Percentiles rank a stretch among this genome's conserved stretches.
Evolutionary conservation across 345 rosid species (phyloP).

Genomic region (Populus simonii): DNA sequence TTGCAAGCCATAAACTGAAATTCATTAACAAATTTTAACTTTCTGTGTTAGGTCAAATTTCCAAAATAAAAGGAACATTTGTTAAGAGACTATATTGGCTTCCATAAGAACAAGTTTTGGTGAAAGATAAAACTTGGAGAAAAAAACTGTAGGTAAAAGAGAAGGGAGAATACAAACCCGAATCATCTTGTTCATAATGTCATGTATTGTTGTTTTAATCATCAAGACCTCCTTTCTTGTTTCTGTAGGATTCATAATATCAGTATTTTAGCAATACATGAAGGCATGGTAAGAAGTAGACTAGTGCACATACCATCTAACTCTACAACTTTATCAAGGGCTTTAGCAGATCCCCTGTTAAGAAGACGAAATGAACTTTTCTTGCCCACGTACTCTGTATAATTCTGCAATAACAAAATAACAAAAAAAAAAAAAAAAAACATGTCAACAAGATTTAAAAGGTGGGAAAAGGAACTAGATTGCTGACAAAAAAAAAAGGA

Average conservation of each 20-base stretch:
- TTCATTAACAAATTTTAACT: not conserved
- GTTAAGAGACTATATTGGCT: not conserved
- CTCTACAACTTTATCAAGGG: slow-evolving; percentile 96
- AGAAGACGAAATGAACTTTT: slow-evolving; percentile 92
- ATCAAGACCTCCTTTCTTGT: slow-evolving; percentile 70
- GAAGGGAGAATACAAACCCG: slow-evolving; percentile 44
- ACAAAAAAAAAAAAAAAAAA: slow-evolving; percentile 6
- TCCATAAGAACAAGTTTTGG: not conserved
- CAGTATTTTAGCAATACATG: slow-evolving; percentile 15
- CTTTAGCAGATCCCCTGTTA: slow-evolving; percentile 95
- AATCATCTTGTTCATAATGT: slow-evolving; percentile 94
- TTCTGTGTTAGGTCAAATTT: not conserved
- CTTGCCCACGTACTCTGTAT: slow-evolving; percentile 70
- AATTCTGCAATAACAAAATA: slow-evolving; percentile 47
- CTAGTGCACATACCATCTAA: slow-evolving; percentile 63
- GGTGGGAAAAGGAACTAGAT: slow-evolving; percentile 6
- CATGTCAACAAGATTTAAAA: not conserved
- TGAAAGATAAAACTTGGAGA: slow-evolving; percentile 3
- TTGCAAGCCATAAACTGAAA: not conserved
- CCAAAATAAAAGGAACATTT: not conserved
- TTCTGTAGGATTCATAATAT: slow-evolving; percentile 47
- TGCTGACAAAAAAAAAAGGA: not conserved
- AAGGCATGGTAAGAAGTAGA: slow-evolving; percentile 4
- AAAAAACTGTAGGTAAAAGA: slow-evolving; percentile 7
- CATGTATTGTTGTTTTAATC: slow-evolving; percentile 91